Percentiles rank a stretch among this genome's conserved stretches.
Conservation (phyloP, 1,284 basidiomycete species). For the Athelia sp. region DNA sequence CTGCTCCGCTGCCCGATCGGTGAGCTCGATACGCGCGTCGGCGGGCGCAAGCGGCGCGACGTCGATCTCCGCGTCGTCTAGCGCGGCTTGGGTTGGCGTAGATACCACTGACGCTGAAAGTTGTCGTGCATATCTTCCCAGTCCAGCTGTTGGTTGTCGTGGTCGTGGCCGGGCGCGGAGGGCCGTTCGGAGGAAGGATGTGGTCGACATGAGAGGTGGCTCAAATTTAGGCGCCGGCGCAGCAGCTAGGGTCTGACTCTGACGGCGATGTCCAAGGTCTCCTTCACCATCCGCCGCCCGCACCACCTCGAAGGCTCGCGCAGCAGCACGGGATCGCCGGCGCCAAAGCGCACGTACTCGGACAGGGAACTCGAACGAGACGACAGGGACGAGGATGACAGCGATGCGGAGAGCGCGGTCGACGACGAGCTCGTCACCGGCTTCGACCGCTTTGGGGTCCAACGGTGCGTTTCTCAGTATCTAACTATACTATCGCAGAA, state of each 20-base stretch:
- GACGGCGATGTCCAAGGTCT: slow-evolving; percentile 38
- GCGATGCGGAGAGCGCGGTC: slow-evolving; percentile 49
- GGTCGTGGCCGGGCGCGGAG: not conserved
- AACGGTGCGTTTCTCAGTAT: slow-evolving; percentile 77
- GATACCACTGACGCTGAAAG: not conserved
- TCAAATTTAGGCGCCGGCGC: not conserved
- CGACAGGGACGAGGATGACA: slow-evolving; percentile 40
- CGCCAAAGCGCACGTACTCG: slow-evolving; percentile 28
- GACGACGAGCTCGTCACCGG: slow-evolving; percentile 70
- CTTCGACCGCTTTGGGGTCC: slow-evolving; percentile 64
- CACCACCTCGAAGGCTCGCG: slow-evolving; percentile 18
- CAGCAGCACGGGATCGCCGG: slow-evolving; percentile 33
- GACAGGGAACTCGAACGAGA: too few relatives aligned
- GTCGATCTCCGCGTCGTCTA: slow-evolving; percentile 53
- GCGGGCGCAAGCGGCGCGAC: slow-evolving; percentile 43
- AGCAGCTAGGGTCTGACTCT: not conserved
- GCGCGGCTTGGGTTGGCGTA: not conserved
- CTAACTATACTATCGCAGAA: too few relatives aligned
- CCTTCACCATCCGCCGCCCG: slow-evolving; percentile 71
- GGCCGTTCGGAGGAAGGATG: not conserved
- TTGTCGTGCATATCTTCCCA: not conserved
- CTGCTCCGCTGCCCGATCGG: slow-evolving; percentile 76
- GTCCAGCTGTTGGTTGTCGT: not conserved
- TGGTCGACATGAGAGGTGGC: not conserved
- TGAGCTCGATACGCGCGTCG: slow-evolving; percentile 48